Evolutionary conservation across 116 monocot genomes (phyloP).

Genomic region (Posidonia oceanica): DNA sequence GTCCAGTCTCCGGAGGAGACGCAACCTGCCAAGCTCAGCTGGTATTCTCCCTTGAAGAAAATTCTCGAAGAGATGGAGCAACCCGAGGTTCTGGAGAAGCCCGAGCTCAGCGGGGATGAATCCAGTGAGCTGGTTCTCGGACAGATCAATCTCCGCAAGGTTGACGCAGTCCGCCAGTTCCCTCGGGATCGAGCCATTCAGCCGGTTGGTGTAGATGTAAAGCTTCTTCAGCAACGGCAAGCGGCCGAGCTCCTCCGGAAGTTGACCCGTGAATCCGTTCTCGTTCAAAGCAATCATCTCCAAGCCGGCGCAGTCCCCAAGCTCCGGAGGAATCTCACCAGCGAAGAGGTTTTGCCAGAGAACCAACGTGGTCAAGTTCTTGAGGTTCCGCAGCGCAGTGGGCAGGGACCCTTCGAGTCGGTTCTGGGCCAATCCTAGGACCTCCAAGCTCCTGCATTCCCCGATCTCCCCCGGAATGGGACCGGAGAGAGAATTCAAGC

Average conservation of each 20-base stretch:
- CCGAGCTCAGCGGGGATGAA: conserved; percentile 57
- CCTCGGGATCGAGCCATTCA: conserved; percentile 44
- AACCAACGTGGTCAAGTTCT: conserved; percentile 59
- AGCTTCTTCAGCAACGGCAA: conserved; percentile 36
- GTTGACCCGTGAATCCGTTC: conserved; percentile 45
- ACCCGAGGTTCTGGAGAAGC: conserved; percentile 31
- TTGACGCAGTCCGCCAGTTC: conserved; percentile 40
- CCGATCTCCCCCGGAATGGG: conserved; percentile 49
- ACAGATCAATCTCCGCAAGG: conserved; percentile 66
- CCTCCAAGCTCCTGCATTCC: conserved; percentile 41
- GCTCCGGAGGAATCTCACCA: conserved; percentile 59
- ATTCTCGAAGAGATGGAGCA: conserved; percentile 81
- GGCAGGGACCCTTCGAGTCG: conserved; percentile 41
- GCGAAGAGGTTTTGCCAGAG: conserved; percentile 61
- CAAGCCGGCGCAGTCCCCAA: conserved; percentile 47
- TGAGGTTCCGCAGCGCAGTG: conserved; percentile 24
- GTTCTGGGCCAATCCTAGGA: conserved; percentile 72
- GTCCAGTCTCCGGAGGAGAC: conserved; percentile 40
- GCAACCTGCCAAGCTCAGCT: conserved; percentile 42
- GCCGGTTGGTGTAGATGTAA: conserved; percentile 62
- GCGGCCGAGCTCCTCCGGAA: conserved; percentile 52
- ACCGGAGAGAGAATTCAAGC: conserved; percentile 53
- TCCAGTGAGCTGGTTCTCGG: conserved; percentile 63
- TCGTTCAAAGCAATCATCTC: conserved; percentile 57
- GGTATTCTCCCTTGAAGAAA: conserved; percentile 59